Evolutionary conservation across 768 basidiomycete genomes (phyloP).

Genomic region (Crassisporium funariophilum): DNA sequence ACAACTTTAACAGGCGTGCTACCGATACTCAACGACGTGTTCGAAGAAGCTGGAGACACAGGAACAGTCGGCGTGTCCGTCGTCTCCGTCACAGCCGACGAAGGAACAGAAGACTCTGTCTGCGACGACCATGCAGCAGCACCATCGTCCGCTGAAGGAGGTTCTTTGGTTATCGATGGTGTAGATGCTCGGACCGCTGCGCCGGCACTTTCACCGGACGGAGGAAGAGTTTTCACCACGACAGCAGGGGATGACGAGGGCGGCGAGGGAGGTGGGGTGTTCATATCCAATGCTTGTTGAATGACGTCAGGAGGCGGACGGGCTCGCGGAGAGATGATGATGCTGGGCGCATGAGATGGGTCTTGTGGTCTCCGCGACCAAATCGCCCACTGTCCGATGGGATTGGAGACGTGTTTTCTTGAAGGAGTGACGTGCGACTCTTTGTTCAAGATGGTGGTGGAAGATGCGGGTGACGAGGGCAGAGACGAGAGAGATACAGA

Average conservation of each 20-base stretch:
- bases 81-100: slow-evolving; percentile 51
- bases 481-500: slow-evolving; percentile 12
- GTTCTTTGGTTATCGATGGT: not conserved
- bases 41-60: slow-evolving; percentile 60
- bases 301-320: slow-evolving; percentile 63
- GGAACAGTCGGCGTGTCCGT: slow-evolving; percentile 54
- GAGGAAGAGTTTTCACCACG: slow-evolving; percentile 1
- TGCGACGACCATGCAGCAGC: slow-evolving; percentile 17
- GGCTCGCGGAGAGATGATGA: slow-evolving; percentile 70
- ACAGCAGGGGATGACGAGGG: slow-evolving; percentile 18
- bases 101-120: slow-evolving; percentile 39
- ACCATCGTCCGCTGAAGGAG: slow-evolving; percentile 1
- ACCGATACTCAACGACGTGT: slow-evolving; percentile 55
- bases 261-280: slow-evolving; percentile 53
- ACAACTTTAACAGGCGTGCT: slow-evolving; percentile 29
- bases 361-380: slow-evolving; percentile 74
- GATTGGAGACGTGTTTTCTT: slow-evolving; percentile 11
- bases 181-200: too few relatives aligned
- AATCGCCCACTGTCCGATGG: slow-evolving; percentile 51
- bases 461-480: not conserved
- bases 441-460: too few relatives aligned
- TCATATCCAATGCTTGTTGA: slow-evolving; percentile 51
- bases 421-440: slow-evolving; percentile 4
- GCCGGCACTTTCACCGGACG: too few relatives aligned
- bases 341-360: slow-evolving; percentile 64